A percentile compares a stretch with the other conserved stretches of the same genome.
Evolutionary conservation across 139 green algal species (phyloP).

Genomic region (Picochlorum costavermella): DNA sequence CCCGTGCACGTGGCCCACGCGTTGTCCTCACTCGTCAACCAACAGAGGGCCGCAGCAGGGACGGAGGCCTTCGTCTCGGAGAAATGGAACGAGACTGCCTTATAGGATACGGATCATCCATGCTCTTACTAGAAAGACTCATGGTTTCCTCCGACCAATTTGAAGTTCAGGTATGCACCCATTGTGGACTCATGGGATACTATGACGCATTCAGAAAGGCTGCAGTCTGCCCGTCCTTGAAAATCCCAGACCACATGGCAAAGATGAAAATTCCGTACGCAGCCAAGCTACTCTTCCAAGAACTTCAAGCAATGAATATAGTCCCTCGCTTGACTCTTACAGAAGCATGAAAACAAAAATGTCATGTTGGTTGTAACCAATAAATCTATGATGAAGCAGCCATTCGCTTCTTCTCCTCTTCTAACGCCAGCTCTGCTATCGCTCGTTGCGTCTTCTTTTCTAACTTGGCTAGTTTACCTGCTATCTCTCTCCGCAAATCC

Average conservation of each 20-base stretch:
- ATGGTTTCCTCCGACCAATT: slow-evolving; percentile 97
- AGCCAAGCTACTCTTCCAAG: slow-evolving; percentile 96
- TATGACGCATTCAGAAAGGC: slow-evolving; percentile 55
- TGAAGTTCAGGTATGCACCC: slow-evolving; percentile 88
- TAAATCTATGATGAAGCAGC: slow-evolving; percentile 5
- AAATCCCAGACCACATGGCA: slow-evolving; percentile 57
- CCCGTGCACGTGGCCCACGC: slow-evolving; percentile 63
- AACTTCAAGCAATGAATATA: slow-evolving; percentile 93
- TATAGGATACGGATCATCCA: slow-evolving; percentile 81
- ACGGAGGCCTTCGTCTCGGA: slow-evolving; percentile 85
- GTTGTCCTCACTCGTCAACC: slow-evolving; percentile 95
- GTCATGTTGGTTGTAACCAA: not conserved
- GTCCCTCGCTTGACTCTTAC: slow-evolving; percentile 69
- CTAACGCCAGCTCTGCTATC: slow-evolving; percentile 64
- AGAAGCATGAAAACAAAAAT: slow-evolving; percentile 30
- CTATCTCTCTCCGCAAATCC: slow-evolving; percentile 77
- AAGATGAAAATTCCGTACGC: slow-evolving; percentile 92
- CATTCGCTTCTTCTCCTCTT: slow-evolving; percentile 40
- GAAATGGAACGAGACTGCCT: slow-evolving; percentile 99
- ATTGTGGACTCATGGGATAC: slow-evolving; percentile 90
- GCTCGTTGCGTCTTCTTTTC: slow-evolving; percentile 67
- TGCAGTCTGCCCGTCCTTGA: slow-evolving; percentile 58
- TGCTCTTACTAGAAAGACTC: slow-evolving; percentile 94
- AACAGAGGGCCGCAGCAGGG: slow-evolving; percentile 85
- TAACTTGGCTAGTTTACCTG: slow-evolving; percentile 63